Conservation (phyloP, 2,329 filamentous ascomycete genomes). For the Phyllosticta citribraziliensis region DNA sequence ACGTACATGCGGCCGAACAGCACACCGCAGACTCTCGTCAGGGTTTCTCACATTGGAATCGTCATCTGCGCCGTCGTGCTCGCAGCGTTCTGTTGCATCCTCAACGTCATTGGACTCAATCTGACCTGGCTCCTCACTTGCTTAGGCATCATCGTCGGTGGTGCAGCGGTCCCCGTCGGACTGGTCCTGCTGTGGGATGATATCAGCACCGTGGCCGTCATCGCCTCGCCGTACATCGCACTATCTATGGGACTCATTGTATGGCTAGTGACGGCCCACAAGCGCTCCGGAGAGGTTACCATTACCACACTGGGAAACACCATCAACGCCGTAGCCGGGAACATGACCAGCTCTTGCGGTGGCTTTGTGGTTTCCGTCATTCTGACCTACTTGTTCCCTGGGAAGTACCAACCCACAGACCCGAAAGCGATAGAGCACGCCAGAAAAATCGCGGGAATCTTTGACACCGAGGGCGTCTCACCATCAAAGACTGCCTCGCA, state of each 20-base stretch:
- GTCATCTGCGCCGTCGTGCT: constrained; percentile 45
- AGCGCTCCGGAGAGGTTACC: constrained; percentile 39
- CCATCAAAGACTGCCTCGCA: neutral
- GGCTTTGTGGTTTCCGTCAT: constrained; percentile 26
- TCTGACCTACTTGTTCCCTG: constrained; percentile 26
- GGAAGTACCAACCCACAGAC: constrained; percentile 17
- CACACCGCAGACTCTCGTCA: constrained; percentile 40
- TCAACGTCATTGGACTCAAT: constrained; percentile 46
- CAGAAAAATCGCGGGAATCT: constrained; percentile 23
- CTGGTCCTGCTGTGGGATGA: constrained; percentile 46
- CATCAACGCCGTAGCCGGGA: constrained; percentile 31
- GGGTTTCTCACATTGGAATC: constrained; percentile 43
- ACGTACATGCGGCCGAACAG: constrained; percentile 40
- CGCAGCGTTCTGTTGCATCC: constrained; percentile 27
- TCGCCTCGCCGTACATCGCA: constrained; percentile 41
- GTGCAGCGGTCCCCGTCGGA: constrained; percentile 44
- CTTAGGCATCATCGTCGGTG: constrained; percentile 44
- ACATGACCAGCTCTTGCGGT: constrained; percentile 26
- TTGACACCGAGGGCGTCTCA: neutral
- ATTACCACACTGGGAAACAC: constrained; percentile 39
- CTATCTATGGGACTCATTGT: constrained; percentile 42
- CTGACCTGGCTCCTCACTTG: constrained; percentile 47
- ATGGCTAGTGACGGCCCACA: constrained; percentile 42
- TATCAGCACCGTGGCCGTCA: constrained; percentile 41
- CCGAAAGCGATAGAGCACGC: constrained; percentile 16